Evolutionary conservation across 2,329 filamentous ascomycete species (phyloP).

Genomic region (Fusarium fracticaudum): DNA sequence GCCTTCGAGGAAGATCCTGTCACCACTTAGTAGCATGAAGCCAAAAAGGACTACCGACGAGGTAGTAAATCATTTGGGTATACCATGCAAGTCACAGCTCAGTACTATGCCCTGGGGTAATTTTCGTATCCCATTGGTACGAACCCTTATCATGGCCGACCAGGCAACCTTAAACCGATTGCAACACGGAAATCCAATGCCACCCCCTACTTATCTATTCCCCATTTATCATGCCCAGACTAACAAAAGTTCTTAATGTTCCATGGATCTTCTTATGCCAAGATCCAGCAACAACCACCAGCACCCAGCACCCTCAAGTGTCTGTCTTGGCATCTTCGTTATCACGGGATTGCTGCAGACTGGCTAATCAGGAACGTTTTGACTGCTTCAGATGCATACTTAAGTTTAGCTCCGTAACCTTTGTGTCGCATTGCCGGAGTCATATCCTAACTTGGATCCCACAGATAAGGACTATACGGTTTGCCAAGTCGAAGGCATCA

Average conservation of each 20-base stretch:
- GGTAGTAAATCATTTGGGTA: neutral
- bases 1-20: neutral
- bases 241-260: slow-evolving; percentile 32
- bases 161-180: neutral
- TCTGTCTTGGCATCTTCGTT: slow-evolving; percentile 24
- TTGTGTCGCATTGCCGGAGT: slow-evolving; percentile 16
- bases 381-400: slow-evolving; percentile 1
- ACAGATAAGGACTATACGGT: slow-evolving; percentile 21
- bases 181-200: neutral
- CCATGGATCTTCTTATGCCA: slow-evolving; percentile 10
- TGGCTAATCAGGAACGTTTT: slow-evolving; percentile 14
- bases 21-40: neutral
- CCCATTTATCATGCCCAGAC: slow-evolving; percentile 28
- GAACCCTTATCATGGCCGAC: neutral
- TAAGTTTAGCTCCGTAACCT: slow-evolving; percentile 13
- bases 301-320: slow-evolving; percentile 1
- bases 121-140: slow-evolving; percentile 15
- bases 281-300: slow-evolving; percentile 10
- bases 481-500: slow-evolving; percentile 11
- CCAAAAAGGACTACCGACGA: neutral
- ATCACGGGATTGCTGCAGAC: slow-evolving; percentile 22
- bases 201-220: slow-evolving; percentile 23
- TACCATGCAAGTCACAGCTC: neutral
- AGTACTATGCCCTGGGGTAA: neutral
- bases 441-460: slow-evolving; percentile 23